Conservation (phyloP, 257 asterid genomes). For the Scutellaria galericulata region DNA sequence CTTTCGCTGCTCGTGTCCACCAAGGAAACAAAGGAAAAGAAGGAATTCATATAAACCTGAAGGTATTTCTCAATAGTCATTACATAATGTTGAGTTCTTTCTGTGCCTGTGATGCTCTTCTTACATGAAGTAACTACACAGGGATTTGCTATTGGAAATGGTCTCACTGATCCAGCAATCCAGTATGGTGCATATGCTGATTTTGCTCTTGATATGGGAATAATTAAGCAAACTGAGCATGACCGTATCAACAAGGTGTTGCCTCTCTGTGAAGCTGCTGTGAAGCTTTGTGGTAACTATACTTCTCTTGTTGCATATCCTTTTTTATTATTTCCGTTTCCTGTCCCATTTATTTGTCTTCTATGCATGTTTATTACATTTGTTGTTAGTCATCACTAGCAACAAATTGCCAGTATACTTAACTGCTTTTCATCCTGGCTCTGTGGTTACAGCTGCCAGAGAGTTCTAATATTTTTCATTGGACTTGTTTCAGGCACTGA, state of each 20-base stretch:
- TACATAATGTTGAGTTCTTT: conserved; percentile 20
- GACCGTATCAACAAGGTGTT: conserved; percentile 76
- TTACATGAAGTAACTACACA: conserved; percentile 44
- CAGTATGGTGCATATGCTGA: conserved; percentile 93
- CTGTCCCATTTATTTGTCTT: conserved; percentile 8
- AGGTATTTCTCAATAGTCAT: conserved; percentile 52
- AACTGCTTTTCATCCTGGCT: conserved; percentile 26
- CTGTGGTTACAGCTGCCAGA: conserved; percentile 27
- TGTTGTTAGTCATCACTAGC: conserved; percentile 10
- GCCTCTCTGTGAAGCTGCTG: conserved; percentile 79
- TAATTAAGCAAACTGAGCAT: conserved; percentile 68
- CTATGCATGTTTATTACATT: conserved; percentile 11
- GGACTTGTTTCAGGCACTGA: conserved; percentile 68
- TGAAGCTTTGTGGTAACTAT: conserved; percentile 85
- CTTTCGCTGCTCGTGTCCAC: conserved; percentile 91
- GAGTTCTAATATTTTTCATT: conserved; percentile 30
- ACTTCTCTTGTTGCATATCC: conserved; percentile 13
- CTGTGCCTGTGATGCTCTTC: conserved; percentile 17
- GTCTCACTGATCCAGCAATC: conserved; percentile 91
- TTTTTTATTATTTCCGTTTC: conserved; percentile 5
- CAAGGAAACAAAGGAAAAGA: conserved; percentile 80
- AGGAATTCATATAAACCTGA: conserved; percentile 79
- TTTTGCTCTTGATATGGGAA: conserved; percentile 85
- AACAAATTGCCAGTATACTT: neutral
- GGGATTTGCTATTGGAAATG: conserved; percentile 98